A percentile compares a stretch with the other conserved stretches of the same genome.
Conservation (phyloP, 345 rosid genomes). For the Aurinia saxatilis region DNA sequence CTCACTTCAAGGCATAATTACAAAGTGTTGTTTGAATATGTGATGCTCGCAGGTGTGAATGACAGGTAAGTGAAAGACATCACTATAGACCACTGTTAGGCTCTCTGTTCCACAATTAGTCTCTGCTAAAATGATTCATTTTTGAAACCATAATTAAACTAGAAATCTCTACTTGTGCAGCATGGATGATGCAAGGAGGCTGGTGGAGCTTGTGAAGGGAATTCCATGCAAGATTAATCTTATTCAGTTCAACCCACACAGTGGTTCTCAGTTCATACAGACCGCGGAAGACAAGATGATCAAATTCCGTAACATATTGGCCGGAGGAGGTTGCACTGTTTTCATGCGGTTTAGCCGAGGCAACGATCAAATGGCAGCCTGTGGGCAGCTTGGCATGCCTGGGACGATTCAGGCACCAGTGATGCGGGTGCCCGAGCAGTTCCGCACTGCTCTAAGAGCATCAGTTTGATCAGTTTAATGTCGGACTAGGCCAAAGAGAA, state of each 20-base stretch:
- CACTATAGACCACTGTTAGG: background rate
- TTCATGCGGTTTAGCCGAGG: constrained; percentile 73
- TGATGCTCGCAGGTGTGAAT: constrained; percentile 86
- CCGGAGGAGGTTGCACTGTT: constrained; percentile 59
- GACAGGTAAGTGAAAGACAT: constrained; percentile 53
- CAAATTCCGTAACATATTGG: constrained; percentile 67
- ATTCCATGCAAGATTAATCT: constrained; percentile 97
- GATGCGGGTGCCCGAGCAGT: constrained; percentile 71
- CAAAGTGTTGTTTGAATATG: constrained; percentile 87
- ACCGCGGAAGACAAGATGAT: constrained; percentile 66
- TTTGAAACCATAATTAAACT: constrained; percentile 1
- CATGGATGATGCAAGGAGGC: constrained; percentile 81
- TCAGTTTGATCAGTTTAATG: constrained; percentile 7
- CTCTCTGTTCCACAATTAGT: background rate
- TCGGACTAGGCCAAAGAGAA: background rate
- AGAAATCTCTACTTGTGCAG: constrained; percentile 36
- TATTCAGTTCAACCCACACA: constrained; percentile 79
- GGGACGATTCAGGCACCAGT: constrained; percentile 59
- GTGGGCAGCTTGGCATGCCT: constrained; percentile 90
- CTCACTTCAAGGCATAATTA: constrained; percentile 50
- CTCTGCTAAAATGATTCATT: background rate
- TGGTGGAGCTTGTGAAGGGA: constrained; percentile 67
- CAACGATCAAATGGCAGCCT: constrained; percentile 96
- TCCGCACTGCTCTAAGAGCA: constrained; percentile 46
- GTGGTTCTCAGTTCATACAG: constrained; percentile 75